These are phyloP conservation scores for Taiozyma onychis DNA, from an alignment of 1,139 yeast genomes.

Conservation along the genomic window DNA sequence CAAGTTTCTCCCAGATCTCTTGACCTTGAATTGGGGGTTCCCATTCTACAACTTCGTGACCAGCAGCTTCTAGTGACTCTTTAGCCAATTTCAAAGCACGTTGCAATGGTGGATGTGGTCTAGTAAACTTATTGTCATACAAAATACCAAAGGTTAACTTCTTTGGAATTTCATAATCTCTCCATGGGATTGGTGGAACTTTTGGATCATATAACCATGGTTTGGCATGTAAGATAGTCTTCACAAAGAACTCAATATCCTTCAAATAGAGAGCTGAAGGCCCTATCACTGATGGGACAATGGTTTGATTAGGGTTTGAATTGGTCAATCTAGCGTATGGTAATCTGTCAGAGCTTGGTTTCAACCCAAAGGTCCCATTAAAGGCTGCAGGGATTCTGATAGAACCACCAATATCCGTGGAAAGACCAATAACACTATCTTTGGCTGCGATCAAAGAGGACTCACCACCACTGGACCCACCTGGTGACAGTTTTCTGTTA, in stretches of 20 bases:
- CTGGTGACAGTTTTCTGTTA: slow-evolving; percentile 38
- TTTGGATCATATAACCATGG: slow-evolving; percentile 54
- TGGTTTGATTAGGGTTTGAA: slow-evolving; percentile 52
- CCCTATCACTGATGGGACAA: slow-evolving; percentile 49
- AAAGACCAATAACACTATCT: slow-evolving; percentile 48
- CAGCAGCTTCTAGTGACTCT: slow-evolving; percentile 34
- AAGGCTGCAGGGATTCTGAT: slow-evolving; percentile 53
- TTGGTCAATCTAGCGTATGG: slow-evolving; percentile 47
- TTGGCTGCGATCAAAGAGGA: slow-evolving; percentile 45
- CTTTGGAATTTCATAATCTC: slow-evolving; percentile 31
- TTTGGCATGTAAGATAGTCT: slow-evolving; percentile 42
- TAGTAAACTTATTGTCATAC: slow-evolving; percentile 29
- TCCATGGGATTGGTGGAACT: slow-evolving; percentile 51
- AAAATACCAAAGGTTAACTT: slow-evolving; percentile 35
- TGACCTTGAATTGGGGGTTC: slow-evolving; percentile 21
- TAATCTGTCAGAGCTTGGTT: slow-evolving; percentile 43
- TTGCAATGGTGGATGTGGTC: slow-evolving; percentile 52
- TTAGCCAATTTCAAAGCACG: slow-evolving; percentile 38
- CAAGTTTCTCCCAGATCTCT: slow-evolving; percentile 29
- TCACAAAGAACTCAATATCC: slow-evolving; percentile 61
- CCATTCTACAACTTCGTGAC: slow-evolving; percentile 31
- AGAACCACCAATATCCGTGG: slow-evolving; percentile 63
- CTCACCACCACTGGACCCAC: slow-evolving; percentile 57
- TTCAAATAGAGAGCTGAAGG: slow-evolving; percentile 54
- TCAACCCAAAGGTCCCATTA: slow-evolving; percentile 48